Evolutionary conservation across 805 yeast species (phyloP), one percentile per base, ranked within the genome.

Genomic region (Myxozyma vanderwaltii): DNA sequence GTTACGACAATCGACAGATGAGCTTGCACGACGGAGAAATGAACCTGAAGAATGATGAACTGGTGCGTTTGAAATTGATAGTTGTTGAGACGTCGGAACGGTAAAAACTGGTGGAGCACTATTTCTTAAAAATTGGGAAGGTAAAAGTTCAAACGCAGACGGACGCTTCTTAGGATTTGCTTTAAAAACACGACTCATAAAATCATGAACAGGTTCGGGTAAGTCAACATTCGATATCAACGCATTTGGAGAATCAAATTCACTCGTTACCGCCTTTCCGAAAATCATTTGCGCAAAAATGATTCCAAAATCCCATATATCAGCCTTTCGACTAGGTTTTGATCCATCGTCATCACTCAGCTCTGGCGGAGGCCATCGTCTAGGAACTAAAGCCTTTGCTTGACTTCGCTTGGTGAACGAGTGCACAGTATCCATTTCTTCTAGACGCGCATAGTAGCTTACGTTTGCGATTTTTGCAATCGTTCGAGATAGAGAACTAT

Each of bases 231-330:
- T 67, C 1, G 74, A 74, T 7, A 91, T 74, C 65, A 87, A 86
- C n/a, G 84, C 88, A 39, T 77, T 76, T 0, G 92, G 90, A 1
- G 84, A 81, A 3, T 79, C 74, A 67, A 77, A 86, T 24, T 80
- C 82, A 10, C 82, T 78, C 0, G 82, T 74, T 0, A 80, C 76
- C 48, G 82, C 84, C 1, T 77, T 74, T 0, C 96, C 92, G 45
- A 80, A 76, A 3, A 89, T 77, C 70, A 86, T 76, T 63, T 87
- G 84, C 17, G 85, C 78, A 65, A 92, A 86, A 5, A 88, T 71
- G 0, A 89, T 89, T 6, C 97, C 99, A 40, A 91, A 74, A 69
- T 88, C 88, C 98, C 98, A 94, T 8, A 94, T 86, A 75, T 94
- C 99, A 0, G 97, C 85, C 71, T 90, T 88, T 38, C 91, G 77